Evolutionary conservation across 176 grass and related monocot genomes (phyloP).

Genomic region (Aegilops umbellulata): DNA sequence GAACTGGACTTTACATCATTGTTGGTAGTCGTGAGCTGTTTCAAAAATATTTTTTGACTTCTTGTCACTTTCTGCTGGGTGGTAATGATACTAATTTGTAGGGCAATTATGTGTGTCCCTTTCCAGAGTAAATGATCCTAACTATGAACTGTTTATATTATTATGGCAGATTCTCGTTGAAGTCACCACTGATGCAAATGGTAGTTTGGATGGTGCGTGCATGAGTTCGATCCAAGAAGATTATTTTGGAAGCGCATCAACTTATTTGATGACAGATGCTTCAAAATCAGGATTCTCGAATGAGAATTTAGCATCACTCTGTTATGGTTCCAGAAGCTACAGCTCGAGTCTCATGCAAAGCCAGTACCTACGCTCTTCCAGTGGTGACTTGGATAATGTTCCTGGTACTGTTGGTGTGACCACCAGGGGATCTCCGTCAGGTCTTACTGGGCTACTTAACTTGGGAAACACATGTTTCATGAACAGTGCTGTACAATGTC

Average conservation of each 20-base stretch:
- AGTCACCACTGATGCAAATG: constrained; percentile 58
- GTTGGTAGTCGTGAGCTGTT: constrained; percentile 9
- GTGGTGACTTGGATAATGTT: constrained; percentile 58
- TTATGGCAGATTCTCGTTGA: constrained; percentile 87
- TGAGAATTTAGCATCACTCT: constrained; percentile 66
- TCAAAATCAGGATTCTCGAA: constrained; percentile 59
- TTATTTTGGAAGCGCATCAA: constrained; percentile 54
- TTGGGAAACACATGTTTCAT: constrained; percentile 99
- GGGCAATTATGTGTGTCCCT: neutral
- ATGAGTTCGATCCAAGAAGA: constrained; percentile 67
- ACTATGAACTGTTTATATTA: constrained; percentile 35
- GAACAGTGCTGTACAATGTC: constrained; percentile 98
- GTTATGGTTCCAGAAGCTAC: constrained; percentile 66
- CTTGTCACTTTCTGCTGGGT: neutral
- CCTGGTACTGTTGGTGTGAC: constrained; percentile 53
- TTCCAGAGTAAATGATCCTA: constrained; percentile 28
- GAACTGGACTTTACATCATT: constrained; percentile 5
- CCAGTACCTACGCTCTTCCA: constrained; percentile 52
- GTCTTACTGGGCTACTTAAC: constrained; percentile 89
- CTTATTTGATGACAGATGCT: constrained; percentile 56
- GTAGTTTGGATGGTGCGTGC: constrained; percentile 63
- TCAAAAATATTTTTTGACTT: constrained; percentile 4
- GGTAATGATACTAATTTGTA: neutral
- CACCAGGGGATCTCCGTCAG: constrained; percentile 57
- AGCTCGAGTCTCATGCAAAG: constrained; percentile 55